Evolutionary conservation across 2,329 filamentous ascomycete species (phyloP).

Genomic region (Epichloe scottii): DNA sequence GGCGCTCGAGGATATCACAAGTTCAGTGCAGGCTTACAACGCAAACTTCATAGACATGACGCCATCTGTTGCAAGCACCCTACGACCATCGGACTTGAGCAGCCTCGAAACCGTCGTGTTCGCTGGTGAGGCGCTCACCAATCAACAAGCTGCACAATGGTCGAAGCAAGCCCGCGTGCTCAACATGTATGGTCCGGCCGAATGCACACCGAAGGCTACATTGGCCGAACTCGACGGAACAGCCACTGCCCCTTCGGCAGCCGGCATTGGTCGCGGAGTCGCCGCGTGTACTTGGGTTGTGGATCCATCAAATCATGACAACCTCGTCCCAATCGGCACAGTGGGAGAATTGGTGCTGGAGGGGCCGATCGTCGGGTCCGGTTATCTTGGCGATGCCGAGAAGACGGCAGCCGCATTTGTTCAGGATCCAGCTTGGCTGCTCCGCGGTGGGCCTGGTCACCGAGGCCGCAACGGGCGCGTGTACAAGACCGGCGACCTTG

Average conservation of each 20-base stretch:
- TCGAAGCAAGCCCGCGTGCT: slow-evolving; percentile 10
- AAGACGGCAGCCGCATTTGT: slow-evolving; percentile 11
- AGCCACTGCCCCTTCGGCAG: background rate
- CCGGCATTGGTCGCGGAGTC: slow-evolving; percentile 5
- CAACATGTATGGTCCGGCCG: slow-evolving; percentile 9
- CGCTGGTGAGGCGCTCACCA: slow-evolving; percentile 3
- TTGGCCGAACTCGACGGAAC: background rate
- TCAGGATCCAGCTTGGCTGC: slow-evolving; percentile 15
- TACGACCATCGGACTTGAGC: background rate
- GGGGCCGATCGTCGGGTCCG: slow-evolving; percentile 12
- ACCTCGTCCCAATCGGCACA: slow-evolving; percentile 11
- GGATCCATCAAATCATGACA: slow-evolving; percentile 9
- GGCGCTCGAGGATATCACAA: background rate
- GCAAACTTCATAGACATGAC: slow-evolving; percentile 4
- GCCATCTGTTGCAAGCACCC: slow-evolving; percentile 2
- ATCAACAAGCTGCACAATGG: background rate
- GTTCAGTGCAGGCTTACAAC: background rate
- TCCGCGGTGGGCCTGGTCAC: slow-evolving; percentile 12
- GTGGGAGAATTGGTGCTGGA: slow-evolving; percentile 18
- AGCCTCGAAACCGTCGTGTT: background rate
- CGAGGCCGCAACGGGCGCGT: slow-evolving; percentile 5
- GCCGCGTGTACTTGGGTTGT: slow-evolving; percentile 14
- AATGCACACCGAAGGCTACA: slow-evolving; percentile 6
- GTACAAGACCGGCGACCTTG: slow-evolving; percentile 15
- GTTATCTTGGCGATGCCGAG: slow-evolving; percentile 12